Evolutionary conservation across 2,329 filamentous ascomycete species (phyloP).

Genomic region (Camptophora hylomeconis): DNA sequence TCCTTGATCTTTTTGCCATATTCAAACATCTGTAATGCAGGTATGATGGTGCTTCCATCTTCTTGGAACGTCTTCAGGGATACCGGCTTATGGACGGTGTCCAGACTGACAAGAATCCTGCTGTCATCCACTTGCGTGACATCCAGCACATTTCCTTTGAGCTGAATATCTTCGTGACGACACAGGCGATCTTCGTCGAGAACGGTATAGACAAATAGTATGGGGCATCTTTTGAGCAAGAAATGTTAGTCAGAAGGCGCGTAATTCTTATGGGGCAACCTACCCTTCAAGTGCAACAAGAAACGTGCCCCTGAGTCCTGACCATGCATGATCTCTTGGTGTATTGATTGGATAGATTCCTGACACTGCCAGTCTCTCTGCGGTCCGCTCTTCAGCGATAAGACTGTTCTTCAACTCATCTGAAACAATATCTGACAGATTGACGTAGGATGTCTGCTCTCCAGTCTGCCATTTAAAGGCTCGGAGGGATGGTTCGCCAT

Average conservation of each 20-base stretch:
- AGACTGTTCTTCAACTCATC: conserved; percentile 7
- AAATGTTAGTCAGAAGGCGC: conserved; percentile 26
- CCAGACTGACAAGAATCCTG: conserved; percentile 35
- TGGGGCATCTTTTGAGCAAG: conserved; percentile 53
- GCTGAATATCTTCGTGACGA: conserved; percentile 37
- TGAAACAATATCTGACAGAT: conserved; percentile 28
- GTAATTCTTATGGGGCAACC: conserved; percentile 16
- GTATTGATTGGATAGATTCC: conserved; percentile 18
- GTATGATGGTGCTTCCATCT: conserved; percentile 3
- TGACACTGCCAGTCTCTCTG: conserved; percentile 24
- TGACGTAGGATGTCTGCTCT: conserved; percentile 40
- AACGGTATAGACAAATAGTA: conserved; percentile 53
- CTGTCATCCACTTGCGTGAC: conserved; percentile 22
- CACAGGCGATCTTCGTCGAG: conserved; percentile 36
- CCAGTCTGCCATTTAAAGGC: conserved; percentile 68
- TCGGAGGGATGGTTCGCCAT: conserved; percentile 66
- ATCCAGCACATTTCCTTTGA: conserved; percentile 56
- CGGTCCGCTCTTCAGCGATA: conserved; percentile 9
- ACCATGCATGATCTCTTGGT: not conserved
- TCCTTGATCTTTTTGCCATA: conserved; percentile 1
- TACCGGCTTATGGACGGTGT: conserved; percentile 37
- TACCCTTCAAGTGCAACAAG: conserved; percentile 49
- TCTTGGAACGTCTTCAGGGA: conserved; percentile 30
- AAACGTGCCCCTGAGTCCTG: too few species aligned
- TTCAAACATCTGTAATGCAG: conserved; percentile 10